phyloP scores from a whole-genome alignment of 2,329 filamentous ascomycete genomes.

The Fusarium verrucosum region DNA sequence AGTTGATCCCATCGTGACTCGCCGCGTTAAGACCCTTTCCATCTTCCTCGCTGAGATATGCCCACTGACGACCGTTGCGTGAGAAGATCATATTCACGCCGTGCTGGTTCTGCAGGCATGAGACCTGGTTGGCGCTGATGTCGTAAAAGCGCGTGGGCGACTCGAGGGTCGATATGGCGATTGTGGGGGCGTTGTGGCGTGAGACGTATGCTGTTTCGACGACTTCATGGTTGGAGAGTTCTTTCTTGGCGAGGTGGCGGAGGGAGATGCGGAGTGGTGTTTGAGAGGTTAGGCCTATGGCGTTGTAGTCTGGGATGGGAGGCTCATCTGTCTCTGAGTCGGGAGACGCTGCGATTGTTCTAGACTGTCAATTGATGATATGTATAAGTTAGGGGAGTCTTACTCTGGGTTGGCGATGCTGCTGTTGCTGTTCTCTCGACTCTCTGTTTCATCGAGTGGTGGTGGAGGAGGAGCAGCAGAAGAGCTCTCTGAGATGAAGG shows the following conservation, averaged over 20 bases:
- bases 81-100: slow-evolving; percentile 41
- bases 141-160: slow-evolving; percentile 43
- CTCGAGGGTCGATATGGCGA: slow-evolving; percentile 41
- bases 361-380: background rate
- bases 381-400: background rate
- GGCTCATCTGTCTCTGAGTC: slow-evolving; percentile 37
- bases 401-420: slow-evolving; percentile 24
- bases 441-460: background rate
- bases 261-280: slow-evolving; percentile 40
- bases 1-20: slow-evolving; percentile 35
- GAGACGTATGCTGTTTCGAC: slow-evolving; percentile 35
- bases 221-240: slow-evolving; percentile 41
- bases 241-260: slow-evolving; percentile 42
- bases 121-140: slow-evolving; percentile 33
- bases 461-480: slow-evolving; percentile 19
- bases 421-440: slow-evolving; percentile 13
- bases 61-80: slow-evolving; percentile 37
- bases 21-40: slow-evolving; percentile 31
- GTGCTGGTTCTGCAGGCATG: slow-evolving; percentile 35
- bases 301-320: slow-evolving; percentile 41
- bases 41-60: slow-evolving; percentile 42
- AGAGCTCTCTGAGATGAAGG: slow-evolving; percentile 39
- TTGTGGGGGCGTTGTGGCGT: slow-evolving; percentile 28
- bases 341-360: slow-evolving; percentile 38
- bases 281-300: slow-evolving; percentile 41